phyloP scores from a whole-genome alignment of 805 yeast genomes.

The Saturnispora saitoi region DNA sequence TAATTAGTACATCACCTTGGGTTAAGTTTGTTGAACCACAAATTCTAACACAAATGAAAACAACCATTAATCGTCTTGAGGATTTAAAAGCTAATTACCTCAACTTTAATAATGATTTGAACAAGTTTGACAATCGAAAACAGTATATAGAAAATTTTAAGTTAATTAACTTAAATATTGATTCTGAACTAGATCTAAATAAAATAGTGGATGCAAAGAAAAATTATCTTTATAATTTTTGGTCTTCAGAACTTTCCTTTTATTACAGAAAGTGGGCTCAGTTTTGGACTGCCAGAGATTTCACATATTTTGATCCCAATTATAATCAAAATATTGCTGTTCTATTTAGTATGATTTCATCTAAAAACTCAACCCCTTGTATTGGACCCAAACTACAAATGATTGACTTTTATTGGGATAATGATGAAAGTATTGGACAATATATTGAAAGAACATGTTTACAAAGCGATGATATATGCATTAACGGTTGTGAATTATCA shows the following conservation, averaged over 20 bases:
- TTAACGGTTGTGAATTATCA: slow-evolving; percentile 72
- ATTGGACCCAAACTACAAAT: slow-evolving; percentile 80
- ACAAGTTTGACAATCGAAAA: slow-evolving; percentile 1
- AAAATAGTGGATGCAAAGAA: slow-evolving; percentile 31
- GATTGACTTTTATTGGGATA: slow-evolving; percentile 84
- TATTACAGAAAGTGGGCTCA: slow-evolving; percentile 63
- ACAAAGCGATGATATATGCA: slow-evolving; percentile 59
- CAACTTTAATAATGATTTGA: slow-evolving; percentile 19
- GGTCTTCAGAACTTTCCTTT: slow-evolving; percentile 25
- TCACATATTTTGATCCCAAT: slow-evolving; percentile 54
- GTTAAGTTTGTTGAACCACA: slow-evolving; percentile 64
- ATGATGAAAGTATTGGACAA: slow-evolving; percentile 83
- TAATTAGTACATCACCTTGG: slow-evolving; percentile 78
- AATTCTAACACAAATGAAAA: slow-evolving; percentile 20
- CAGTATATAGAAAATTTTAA: slow-evolving; percentile 2
- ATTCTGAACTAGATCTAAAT: slow-evolving; percentile 24
- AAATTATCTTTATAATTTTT: slow-evolving; percentile 21
- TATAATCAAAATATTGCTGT: slow-evolving; percentile 74
- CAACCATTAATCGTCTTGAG: slow-evolving; percentile 24
- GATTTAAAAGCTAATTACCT: slow-evolving; percentile 21
- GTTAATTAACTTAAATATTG: slow-evolving; percentile 14
- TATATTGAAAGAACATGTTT: slow-evolving; percentile 72
- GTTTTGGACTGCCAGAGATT: slow-evolving; percentile 34
- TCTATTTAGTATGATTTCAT: slow-evolving; percentile 73
- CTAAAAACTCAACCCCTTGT: slow-evolving; percentile 84